Evolutionary conservation across 768 basidiomycete genomes (phyloP), one percentile per base, ranked within the genome.

Genomic region (Mycena metata): DNA sequence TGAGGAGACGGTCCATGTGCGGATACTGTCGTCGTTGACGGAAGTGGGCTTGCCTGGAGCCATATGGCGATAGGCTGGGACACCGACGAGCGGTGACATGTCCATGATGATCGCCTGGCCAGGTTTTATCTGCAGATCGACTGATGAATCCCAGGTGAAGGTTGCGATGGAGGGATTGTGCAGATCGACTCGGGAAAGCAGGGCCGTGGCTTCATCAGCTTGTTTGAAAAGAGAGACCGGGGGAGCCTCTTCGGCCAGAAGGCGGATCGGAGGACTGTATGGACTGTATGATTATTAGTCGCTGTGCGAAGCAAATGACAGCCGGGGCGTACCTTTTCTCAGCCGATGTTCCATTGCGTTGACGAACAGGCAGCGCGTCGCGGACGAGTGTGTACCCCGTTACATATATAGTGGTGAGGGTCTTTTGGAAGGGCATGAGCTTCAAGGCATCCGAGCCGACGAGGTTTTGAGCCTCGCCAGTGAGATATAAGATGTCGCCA

Each of bases 1-100:
- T 16, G 82, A 81, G 21, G 89, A 89, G 19, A 90, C 80, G 0
- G 89, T 90, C 89, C 89, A 91, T 5, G 89, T 90, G 13, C 89
- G 86, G 16, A 91, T 84, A 56, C 87, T 84, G 70, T 91, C 88
- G 73, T 90, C 89, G 71, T 89, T 89, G 19, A 87, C 77, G 13
- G 81, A 79, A 21, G 78, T 82, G 1, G 84, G 83, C 15, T 82
- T 79, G 13, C 72, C 61, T 36, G 81, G 81, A 4, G 86, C 81
- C 82, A 90, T 89, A 71, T 90, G 89, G 54, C 80, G 79, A 74
- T 87, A 88, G 23, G 76, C 76, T 6, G 79, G 77, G 24, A 78
- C 67, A 17, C 89, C 87, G 13, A 90, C 73, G 58, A 90, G 79
- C 23, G 82, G 74, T 1, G 83, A 81, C 72, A 90, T 84, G 70